Conservation (phyloP, 1,284 basidiomycete species). For the Fistulina hepatica region DNA sequence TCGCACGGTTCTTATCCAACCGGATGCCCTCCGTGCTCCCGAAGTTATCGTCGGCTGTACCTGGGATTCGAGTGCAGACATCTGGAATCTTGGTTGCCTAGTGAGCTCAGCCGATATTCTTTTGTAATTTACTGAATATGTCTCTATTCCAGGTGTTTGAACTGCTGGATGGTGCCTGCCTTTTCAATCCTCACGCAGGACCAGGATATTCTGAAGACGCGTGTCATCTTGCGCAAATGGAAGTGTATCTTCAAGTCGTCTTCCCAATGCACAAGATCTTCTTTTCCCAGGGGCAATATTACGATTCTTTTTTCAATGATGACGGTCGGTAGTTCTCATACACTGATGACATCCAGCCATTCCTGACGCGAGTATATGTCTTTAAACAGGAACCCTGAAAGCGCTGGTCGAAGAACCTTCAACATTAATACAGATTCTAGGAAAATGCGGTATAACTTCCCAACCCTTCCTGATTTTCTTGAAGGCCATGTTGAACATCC, state of each 20-base stretch:
- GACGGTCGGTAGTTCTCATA: background rate
- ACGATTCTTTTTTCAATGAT: background rate
- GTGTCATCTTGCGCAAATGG: conserved; percentile 21
- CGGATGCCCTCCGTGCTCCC: conserved; percentile 24
- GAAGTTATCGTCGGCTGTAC: conserved; percentile 25
- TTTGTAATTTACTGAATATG: conserved; percentile 1
- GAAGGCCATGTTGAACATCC: conserved; percentile 1
- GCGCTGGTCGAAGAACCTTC: background rate
- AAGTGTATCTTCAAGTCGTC: background rate
- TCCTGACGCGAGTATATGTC: too few species aligned
- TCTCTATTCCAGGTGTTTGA: conserved; percentile 14
- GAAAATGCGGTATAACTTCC: background rate
- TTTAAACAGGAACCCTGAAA: too few species aligned
- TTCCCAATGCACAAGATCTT: background rate
- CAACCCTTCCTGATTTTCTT: background rate
- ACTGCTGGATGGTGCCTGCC: conserved; percentile 14
- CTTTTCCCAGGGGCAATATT: conserved; percentile 1
- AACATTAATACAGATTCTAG: conserved; percentile 2
- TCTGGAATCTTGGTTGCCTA: conserved; percentile 29
- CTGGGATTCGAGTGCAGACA: conserved; percentile 24
- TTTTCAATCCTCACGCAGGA: conserved; percentile 13
- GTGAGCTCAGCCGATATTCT: conserved; percentile 11
- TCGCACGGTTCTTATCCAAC: conserved; percentile 20
- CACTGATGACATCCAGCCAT: background rate
- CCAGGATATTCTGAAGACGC: conserved; percentile 15